Percentiles rank a stretch among this genome's conserved stretches.
These are phyloP conservation scores for Bretschneidera sinensis DNA, from an alignment of 345 rosid genomes.

Conservation along the genomic window DNA sequence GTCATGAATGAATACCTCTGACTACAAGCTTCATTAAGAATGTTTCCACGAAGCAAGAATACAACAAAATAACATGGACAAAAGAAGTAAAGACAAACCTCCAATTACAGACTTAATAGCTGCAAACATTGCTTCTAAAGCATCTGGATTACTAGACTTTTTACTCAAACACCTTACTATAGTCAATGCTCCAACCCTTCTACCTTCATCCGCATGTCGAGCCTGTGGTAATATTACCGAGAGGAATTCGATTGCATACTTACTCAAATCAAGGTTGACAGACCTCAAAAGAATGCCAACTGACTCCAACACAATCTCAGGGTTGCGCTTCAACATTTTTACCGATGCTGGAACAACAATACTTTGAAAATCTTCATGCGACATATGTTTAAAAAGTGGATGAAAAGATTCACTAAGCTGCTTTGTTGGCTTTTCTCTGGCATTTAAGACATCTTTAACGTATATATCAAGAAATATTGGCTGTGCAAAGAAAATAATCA, in stretches of 20 bases:
- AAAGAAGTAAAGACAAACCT: slow-evolving; percentile 46
- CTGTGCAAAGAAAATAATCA: slow-evolving; percentile 22
- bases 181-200: slow-evolving; percentile 67
- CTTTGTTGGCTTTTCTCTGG: slow-evolving; percentile 64
- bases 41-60: neutral
- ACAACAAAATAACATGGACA: slow-evolving; percentile 1
- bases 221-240: slow-evolving; percentile 72
- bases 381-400: slow-evolving; percentile 54
- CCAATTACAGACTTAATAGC: slow-evolving; percentile 73
- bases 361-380: slow-evolving; percentile 76
- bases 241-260: slow-evolving; percentile 75
- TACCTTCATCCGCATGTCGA: slow-evolving; percentile 80
- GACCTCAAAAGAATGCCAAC: slow-evolving; percentile 60
- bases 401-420: slow-evolving; percentile 58
- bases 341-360: slow-evolving; percentile 72
- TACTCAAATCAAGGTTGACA: slow-evolving; percentile 81
- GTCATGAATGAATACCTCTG: neutral
- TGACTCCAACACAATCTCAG: slow-evolving; percentile 85
- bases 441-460: slow-evolving; percentile 74
- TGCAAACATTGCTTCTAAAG: slow-evolving; percentile 73
- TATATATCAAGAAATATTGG: slow-evolving; percentile 67
- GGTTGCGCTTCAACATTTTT: slow-evolving; percentile 97
- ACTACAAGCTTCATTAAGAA: slow-evolving; percentile 1
- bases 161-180: slow-evolving; percentile 59
- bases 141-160: slow-evolving; percentile 95